Evolutionary conservation across 176 grass and related monocot genomes (phyloP), one percentile per base, ranked within the genome.

Genomic region (Cenchrus purpureus): DNA sequence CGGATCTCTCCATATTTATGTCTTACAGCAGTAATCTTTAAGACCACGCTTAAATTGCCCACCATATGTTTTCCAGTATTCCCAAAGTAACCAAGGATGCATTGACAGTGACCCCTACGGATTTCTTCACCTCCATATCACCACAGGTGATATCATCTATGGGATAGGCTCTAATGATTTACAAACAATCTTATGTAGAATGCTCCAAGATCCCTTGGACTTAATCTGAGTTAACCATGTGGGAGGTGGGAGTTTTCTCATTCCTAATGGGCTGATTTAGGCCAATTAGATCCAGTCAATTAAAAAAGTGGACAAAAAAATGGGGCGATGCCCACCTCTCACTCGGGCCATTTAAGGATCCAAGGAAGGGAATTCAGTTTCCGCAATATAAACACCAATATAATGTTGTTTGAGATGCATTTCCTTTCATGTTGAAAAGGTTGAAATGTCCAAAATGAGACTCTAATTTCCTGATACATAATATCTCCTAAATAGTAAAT

Each of bases 101-200:
- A 62, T 16, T 40, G 60, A 44, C 9, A 88, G 1, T 52, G 45
- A 64, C 11, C 15, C 15, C 17, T 0, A 29, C 68, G 4, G 14
- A 74, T 40, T 80, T 59, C 31, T 65, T 45, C 22, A 31, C 10
- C 15, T 20, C 7, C 0, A 14, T 32, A 60, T 15, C 31, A 12
- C 58, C 44, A 51, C 25, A 37, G 13, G 28, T 65, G 31, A 51
- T 78, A 77, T 32, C 32, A 44, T 72, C 57, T 73, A 73, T 46
- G 2, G 60, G 74, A 22, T 42, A 71, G 57, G 25, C 4, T 71
- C 17, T 19, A 59, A 59, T 59, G 54, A 5, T 56, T 10, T 46
- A 72, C 31, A 71, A 59, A 29, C 56, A 63, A 78, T 59, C 19
- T 78, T 71, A 55, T 64, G 48, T 20, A 73, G 25, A 64, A 65